These are phyloP conservation scores for Candida dendrica DNA, from an alignment of 805 yeast genomes.

Conservation along the genomic window DNA sequence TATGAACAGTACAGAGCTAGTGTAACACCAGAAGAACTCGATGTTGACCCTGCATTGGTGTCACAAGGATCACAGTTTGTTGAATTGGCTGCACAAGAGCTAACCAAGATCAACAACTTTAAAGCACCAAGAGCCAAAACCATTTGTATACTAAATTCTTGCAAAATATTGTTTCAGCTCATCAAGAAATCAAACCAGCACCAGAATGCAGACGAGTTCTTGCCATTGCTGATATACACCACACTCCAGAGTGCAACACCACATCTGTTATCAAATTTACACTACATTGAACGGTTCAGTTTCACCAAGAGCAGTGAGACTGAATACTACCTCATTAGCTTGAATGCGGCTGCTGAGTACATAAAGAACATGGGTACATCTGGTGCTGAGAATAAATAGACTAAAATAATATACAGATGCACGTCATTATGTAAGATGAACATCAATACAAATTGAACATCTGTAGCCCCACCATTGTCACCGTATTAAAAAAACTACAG, in stretches of 20 bases:
- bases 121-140: slow-evolving; percentile 93
- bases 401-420: background rate
- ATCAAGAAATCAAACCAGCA: slow-evolving; percentile 55
- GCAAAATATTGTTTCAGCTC: slow-evolving; percentile 86
- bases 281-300: slow-evolving; percentile 81
- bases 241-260: slow-evolving; percentile 61
- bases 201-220: slow-evolving; percentile 88
- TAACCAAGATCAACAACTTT: slow-evolving; percentile 70
- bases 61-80: slow-evolving; percentile 47
- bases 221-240: slow-evolving; percentile 82
- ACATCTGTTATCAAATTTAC: slow-evolving; percentile 67
- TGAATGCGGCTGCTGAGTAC: slow-evolving; percentile 83
- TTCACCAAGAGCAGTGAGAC: slow-evolving; percentile 78
- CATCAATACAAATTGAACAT: too few species aligned
- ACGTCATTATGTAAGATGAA: background rate
- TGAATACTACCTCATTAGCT: slow-evolving; percentile 83
- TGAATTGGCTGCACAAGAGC: slow-evolving; percentile 63
- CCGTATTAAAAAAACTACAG: too few species aligned
- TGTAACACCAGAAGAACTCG: slow-evolving; percentile 56
- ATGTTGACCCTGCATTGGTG: slow-evolving; percentile 50
- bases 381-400: background rate
- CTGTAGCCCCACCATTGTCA: too few species aligned
- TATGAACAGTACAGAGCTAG: slow-evolving; percentile 58
- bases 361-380: slow-evolving; percentile 42
- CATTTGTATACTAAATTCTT: slow-evolving; percentile 83